Conservation (phyloP, 345 rosid species). For the Carallia brachiata region DNA sequence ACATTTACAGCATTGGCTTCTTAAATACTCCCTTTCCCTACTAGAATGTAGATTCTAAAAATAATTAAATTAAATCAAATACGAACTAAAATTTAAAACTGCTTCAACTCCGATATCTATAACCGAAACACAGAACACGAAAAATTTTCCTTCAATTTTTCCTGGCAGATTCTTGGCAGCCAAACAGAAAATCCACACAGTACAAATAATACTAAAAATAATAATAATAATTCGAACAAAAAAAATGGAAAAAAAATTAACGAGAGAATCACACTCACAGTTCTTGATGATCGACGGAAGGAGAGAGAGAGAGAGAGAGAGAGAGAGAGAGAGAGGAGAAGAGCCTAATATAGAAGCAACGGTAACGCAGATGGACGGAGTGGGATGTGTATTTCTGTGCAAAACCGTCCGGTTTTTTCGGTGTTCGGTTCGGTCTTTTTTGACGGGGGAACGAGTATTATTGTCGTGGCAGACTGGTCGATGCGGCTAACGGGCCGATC, state of each 20-base stretch:
- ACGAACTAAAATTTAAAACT: background rate
- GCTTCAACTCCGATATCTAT: too few species aligned
- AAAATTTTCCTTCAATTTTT: background rate
- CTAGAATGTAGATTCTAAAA: too few species aligned
- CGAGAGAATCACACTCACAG: background rate
- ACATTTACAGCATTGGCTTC: background rate
- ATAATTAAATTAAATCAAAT: background rate
- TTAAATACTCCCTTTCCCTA: too few species aligned
- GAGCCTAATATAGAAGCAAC: background rate
- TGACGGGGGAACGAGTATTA: background rate
- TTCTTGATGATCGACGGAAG: background rate
- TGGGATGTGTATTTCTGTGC: background rate
- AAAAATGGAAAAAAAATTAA: too few species aligned
- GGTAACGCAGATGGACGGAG: too few species aligned
- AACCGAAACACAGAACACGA: too few species aligned
- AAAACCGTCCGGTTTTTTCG: constrained; percentile 9
- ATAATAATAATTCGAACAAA: too few species aligned
- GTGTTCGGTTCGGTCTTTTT: constrained; percentile 5
- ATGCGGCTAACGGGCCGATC: background rate
- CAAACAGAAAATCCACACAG: constrained; percentile 1
- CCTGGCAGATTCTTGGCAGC: constrained; percentile 6
- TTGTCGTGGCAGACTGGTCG: background rate
- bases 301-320: background rate
- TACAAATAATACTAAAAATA: too few species aligned
- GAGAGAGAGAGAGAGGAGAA: background rate